These are phyloP conservation scores for Rhinocladiella similis DNA, from an alignment of 2,329 filamentous ascomycete genomes.

Conservation along the genomic window DNA sequence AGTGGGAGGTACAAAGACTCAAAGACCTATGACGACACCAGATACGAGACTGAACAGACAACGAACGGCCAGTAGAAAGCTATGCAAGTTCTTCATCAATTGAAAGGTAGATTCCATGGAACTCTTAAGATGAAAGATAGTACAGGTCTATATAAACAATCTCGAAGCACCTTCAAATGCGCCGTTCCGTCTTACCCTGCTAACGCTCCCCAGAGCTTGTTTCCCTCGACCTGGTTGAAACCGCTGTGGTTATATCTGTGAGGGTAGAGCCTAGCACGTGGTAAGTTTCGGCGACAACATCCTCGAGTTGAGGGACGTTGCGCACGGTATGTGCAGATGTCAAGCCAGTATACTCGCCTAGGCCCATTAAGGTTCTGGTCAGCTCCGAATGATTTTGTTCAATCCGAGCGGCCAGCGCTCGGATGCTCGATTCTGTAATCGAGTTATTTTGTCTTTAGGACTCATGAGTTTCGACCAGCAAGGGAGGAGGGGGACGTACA, in stretches of 20 bases:
- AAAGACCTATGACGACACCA: too few species aligned
- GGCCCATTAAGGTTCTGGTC: slow-evolving; percentile 1
- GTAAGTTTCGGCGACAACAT: neutral
- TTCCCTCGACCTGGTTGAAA: neutral
- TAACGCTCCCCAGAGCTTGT: neutral
- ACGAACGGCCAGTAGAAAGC: too few species aligned
- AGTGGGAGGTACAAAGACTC: slow-evolving; percentile 3
- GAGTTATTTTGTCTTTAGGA: neutral
- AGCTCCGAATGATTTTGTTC: slow-evolving; percentile 1
- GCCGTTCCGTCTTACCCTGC: neutral
- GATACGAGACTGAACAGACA: too few species aligned
- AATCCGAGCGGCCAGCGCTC: neutral
- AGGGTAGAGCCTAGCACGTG: neutral
- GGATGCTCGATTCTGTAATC: neutral
- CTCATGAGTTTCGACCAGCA: too few species aligned
- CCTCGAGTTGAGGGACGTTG: neutral
- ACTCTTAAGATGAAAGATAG: too few species aligned
- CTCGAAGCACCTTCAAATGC: too few species aligned
- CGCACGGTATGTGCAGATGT: slow-evolving; percentile 1
- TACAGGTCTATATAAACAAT: too few species aligned
- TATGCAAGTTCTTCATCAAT: too few species aligned
- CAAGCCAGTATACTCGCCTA: neutral
- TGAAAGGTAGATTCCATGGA: too few species aligned
- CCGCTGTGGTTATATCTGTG: neutral
- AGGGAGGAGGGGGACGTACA: too few species aligned